phyloP scores from a whole-genome alignment of 2,329 filamentous ascomycete species.

The Dothideomycetes sp. region DNA sequence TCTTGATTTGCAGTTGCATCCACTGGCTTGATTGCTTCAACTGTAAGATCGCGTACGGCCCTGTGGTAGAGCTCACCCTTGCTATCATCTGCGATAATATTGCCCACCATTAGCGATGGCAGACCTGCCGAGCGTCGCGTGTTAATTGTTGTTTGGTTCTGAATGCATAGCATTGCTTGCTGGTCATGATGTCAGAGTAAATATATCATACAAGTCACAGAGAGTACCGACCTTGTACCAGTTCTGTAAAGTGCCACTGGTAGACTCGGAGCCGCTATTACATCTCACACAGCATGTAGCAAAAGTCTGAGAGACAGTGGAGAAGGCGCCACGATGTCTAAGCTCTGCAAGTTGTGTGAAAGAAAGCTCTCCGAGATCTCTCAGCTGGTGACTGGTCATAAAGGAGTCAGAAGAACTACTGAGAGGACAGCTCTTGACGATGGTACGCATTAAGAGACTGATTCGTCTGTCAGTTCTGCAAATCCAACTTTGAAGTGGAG shows the following conservation, averaged over 20 bases:
- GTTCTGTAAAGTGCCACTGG: slow-evolving; percentile 27
- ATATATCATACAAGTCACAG: background rate
- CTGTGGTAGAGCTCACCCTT: slow-evolving; percentile 46
- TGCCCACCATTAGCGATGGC: slow-evolving; percentile 72
- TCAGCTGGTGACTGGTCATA: slow-evolving; percentile 38
- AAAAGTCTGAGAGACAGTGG: slow-evolving; percentile 84
- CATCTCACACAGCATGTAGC: slow-evolving; percentile 62
- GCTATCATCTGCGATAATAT: slow-evolving; percentile 56
- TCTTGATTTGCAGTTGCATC: slow-evolving; percentile 42
- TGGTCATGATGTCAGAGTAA: slow-evolving; percentile 16
- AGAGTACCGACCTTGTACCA: slow-evolving; percentile 51
- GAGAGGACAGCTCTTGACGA: slow-evolving; percentile 19
- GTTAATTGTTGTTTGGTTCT: slow-evolving; percentile 62
- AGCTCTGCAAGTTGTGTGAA: slow-evolving; percentile 75
- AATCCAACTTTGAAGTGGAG: background rate
- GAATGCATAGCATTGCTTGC: slow-evolving; percentile 59
- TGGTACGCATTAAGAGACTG: slow-evolving; percentile 55
- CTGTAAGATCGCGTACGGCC: slow-evolving; percentile 52
- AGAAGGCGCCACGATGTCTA: slow-evolving; percentile 85
- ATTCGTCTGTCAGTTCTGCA: slow-evolving; percentile 12
- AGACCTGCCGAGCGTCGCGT: slow-evolving; percentile 88
- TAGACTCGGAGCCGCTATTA: background rate
- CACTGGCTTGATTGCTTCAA: slow-evolving; percentile 39
- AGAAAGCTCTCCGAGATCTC: slow-evolving; percentile 58
- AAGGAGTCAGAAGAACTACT: slow-evolving; percentile 15